Percentiles rank a stretch among this genome's conserved stretches.
Evolutionary conservation across 2,329 filamentous ascomycete species (phyloP).

Genomic region (Sporothrix variecibatus): DNA sequence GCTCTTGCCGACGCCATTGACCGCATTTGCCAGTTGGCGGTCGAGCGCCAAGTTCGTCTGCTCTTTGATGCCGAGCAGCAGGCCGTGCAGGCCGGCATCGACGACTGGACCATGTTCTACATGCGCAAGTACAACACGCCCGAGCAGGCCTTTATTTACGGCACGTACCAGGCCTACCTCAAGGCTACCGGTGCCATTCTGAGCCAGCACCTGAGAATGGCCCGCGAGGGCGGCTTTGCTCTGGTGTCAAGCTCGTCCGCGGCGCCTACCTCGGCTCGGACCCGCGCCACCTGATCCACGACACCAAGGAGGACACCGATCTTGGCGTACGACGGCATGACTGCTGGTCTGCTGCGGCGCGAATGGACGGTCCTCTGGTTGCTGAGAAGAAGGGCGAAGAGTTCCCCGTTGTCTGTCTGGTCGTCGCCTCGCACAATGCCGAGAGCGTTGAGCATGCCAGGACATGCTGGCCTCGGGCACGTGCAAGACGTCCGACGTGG

Average conservation of each 20-base stretch:
- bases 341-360: constrained; percentile 65
- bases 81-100: constrained; percentile 74
- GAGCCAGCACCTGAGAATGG: constrained; percentile 59
- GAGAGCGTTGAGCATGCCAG: constrained; percentile 65
- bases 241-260: constrained; percentile 73
- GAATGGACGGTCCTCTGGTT: constrained; percentile 59
- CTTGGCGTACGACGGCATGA: constrained; percentile 72
- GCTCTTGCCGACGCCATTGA: constrained; percentile 70
- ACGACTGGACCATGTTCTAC: constrained; percentile 76
- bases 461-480: constrained; percentile 50
- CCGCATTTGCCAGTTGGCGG: constrained; percentile 72
- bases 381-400: constrained; percentile 36
- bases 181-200: constrained; percentile 62
- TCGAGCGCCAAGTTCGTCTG: constrained; percentile 67
- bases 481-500: constrained; percentile 46
- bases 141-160: constrained; percentile 71
- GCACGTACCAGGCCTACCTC: constrained; percentile 77
- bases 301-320: constrained; percentile 72
- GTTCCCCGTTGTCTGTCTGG: constrained; percentile 63
- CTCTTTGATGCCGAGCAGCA: constrained; percentile 88
- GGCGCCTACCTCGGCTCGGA: constrained; percentile 74
- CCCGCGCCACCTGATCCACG: constrained; percentile 68
- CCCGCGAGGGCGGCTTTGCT: constrained; percentile 61
- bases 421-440: constrained; percentile 83
- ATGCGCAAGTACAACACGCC: constrained; percentile 73